Base-by-base conservation (phyloP, 208 protist genomes). In the Novymonas esmeraldas region DNA sequence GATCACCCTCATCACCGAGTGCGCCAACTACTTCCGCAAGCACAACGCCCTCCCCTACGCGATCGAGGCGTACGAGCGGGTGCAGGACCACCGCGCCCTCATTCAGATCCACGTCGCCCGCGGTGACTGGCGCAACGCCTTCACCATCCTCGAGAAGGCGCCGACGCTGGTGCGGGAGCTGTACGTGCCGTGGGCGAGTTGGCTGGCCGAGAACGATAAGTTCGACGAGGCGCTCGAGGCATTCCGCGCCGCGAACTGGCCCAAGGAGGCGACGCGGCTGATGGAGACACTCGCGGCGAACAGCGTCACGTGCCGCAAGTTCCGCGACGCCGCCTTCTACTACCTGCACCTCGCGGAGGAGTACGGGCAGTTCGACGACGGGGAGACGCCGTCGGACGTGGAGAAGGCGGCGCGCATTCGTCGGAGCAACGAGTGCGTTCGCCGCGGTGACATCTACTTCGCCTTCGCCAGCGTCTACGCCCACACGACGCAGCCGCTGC, bases 121-220 rank as follows among this genome's bases (percentile, higher is more conserved):
- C 42, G 64, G 85, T 14, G 81, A 97, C 71, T 99, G 97, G 97
- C 79, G 92, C 9, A 70, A 87, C 46, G 97, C 97, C 3, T 97
- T 98, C 74, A 64, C 69, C 10, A 61, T 98, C 20, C 74, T 97
- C 5, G 87, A 97, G 26, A 79, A 87, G 44, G 74, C 84, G 63
- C 95, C 95, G 18, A 60, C 88, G 66, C 88, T 90, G 62, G 70
- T 85, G 16, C 79, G 92, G 24, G 90, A 96, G n/a, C 88, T 99
- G 24, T 99, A 98, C 73, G 80, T 98, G 50, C 98, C 98, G 60
- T 99, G 98, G 84, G 98, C 97, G 9, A 84, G 88, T n/a, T 98
- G 96, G 95, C 84, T 99, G 41, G 94, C 89, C 6, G 84, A 97
- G 58, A 89, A 97, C 66, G 97, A 98, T 51, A 76, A 85, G 45